A percentile compares a stretch with the other conserved stretches of the same genome.
These are phyloP conservation scores for Rhinocladiella mackenziei DNA, from an alignment of 2,329 filamentous ascomycete genomes.

Conservation along the genomic window DNA sequence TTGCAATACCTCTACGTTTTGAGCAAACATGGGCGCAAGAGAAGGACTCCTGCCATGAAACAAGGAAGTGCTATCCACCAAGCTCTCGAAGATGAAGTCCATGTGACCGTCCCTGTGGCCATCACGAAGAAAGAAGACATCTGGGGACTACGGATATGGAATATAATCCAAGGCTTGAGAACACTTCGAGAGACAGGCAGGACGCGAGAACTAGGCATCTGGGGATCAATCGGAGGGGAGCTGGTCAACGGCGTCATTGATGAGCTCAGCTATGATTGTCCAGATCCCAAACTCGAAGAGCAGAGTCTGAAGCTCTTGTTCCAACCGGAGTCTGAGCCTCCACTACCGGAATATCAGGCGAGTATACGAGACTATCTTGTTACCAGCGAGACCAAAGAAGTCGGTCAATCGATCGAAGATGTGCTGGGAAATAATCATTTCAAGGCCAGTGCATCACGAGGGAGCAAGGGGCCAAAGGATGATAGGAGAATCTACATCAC, in stretches of 20 bases:
- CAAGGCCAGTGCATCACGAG: conserved; percentile 21
- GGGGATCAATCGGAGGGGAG: conserved; percentile 77
- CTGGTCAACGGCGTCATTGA: conserved; percentile 89
- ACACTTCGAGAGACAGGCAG: conserved; percentile 66
- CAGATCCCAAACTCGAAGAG: conserved; percentile 66
- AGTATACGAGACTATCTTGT: conserved; percentile 45
- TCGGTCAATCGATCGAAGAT: conserved; percentile 33
- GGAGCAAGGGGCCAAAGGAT: conserved; percentile 25
- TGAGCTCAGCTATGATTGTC: conserved; percentile 71
- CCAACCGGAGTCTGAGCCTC: conserved; percentile 48
- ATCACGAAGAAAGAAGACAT: conserved; percentile 72
- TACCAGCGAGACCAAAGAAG: conserved; percentile 17
- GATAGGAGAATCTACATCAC: conserved; percentile 63
- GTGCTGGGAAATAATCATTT: conserved; percentile 23
- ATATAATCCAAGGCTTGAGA: conserved; percentile 78
- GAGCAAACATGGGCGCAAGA: conserved; percentile 70
- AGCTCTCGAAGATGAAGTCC: conserved; percentile 77
- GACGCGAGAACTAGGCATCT: conserved; percentile 75
- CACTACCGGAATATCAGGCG: conserved; percentile 43
- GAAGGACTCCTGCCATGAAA: conserved; percentile 76
- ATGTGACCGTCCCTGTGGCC: conserved; percentile 69
- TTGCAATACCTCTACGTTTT: conserved; percentile 88
- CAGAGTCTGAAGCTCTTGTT: conserved; percentile 51
- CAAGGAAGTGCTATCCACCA: conserved; percentile 76
- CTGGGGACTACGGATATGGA: conserved; percentile 83